phyloP scores from a whole-genome alignment of 306 rosid genomes.

The Gillenia trifoliata region DNA sequence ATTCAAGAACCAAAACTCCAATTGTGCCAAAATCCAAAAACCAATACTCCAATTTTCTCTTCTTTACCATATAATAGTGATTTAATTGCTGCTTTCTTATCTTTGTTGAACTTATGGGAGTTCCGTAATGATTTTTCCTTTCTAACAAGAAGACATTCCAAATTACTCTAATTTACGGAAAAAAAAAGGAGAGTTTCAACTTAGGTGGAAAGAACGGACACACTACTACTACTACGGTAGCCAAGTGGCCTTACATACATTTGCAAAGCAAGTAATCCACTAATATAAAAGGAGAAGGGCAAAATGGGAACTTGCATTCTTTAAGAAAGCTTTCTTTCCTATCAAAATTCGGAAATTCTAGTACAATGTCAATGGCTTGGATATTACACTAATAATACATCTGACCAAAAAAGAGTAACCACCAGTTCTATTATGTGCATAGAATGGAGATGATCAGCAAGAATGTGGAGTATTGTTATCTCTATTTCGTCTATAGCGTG shows the following conservation, averaged over 20 bases:
- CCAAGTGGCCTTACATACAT: neutral
- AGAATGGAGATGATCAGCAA: neutral
- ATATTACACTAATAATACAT: neutral
- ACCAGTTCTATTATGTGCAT: constrained; percentile 10
- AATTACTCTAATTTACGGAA: too few relatives aligned
- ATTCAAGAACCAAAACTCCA: neutral
- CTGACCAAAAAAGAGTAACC: neutral
- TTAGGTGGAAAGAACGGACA: too few relatives aligned
- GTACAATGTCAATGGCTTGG: constrained; percentile 11
- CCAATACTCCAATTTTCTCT: neutral
- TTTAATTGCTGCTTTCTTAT: too few relatives aligned
- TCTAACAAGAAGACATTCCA: too few relatives aligned
- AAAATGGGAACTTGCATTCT: neutral
- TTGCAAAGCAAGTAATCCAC: neutral
- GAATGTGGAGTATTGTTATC: neutral
- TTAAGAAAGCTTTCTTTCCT: neutral
- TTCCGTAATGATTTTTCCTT: neutral
- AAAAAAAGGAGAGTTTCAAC: neutral
- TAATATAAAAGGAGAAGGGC: neutral
- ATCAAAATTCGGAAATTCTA: neutral
- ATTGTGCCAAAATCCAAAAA: too few relatives aligned
- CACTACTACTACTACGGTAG: too few relatives aligned
- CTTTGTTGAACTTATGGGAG: too few relatives aligned
- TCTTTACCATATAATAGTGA: too few relatives aligned
- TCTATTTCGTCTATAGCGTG: neutral